Evolutionary conservation across 305 asterid species (phyloP), one percentile per base, ranked within the genome.

Genomic region (Plantago lanceolata): DNA sequence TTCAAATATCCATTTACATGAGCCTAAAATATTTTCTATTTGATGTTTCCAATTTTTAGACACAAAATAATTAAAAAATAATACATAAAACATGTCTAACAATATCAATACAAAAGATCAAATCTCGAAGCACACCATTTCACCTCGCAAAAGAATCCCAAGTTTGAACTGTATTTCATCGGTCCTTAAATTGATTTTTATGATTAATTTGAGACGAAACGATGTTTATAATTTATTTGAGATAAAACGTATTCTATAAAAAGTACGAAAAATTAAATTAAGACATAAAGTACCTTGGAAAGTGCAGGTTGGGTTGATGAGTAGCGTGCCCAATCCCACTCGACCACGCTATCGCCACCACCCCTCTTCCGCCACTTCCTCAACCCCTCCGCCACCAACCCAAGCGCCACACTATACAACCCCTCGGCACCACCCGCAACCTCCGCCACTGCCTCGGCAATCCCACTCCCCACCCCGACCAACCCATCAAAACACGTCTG

Each of bases 401-500:
- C 61, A 56, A 56, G 61, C 18, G 61, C 45, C 33, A 56, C 61
- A 56, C 61, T 56, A 56, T 56, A 56, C 61, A 56, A 15, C 45
- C 45, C 37, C 45, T 19, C 7, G 4, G 45, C 61, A 56, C 61
- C 61, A 56, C 61, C 24, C 6, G 29, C 61, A 15, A 19, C 60
- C 20, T 55, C 60, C 1, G 60, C 60, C 20, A 55, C 31, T 0
- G 60, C 60, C 19, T n/a, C 8, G 4, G 18, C 43, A 2, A 55
- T 55, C 43, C 60, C 60, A 55, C 44, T 55, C 60, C 60, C 60
- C 4, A 18, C 61, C 19, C 26, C 45, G 7, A 21, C 61, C 45
- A 56, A n/a, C 12, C 61, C 61, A 56, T 56, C 61, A 29, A 26
- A 56, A 29, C 61, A 56, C 17, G 61, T 56, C 45, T 56, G 61